Evolutionary conservation across 352 stramenopile genomes (phyloP), one percentile per base, ranked within the genome.

Genomic region (Pythium periplocum): DNA sequence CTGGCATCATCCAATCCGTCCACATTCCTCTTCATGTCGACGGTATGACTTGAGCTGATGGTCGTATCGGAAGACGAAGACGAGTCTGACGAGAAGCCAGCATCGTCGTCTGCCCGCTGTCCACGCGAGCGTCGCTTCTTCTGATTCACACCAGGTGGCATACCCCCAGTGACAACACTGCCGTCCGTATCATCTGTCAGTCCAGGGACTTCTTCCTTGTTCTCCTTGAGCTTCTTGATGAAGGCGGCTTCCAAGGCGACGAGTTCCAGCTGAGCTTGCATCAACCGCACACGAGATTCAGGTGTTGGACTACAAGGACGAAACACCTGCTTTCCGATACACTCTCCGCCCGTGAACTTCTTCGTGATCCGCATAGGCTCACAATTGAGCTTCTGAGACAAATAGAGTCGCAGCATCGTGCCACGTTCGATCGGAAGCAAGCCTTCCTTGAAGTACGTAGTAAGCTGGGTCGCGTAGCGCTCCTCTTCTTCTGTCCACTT

Each of bases 301-400:
- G 80, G 80, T 8, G 83, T 89, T 32, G 77, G 69, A 37, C 62
- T 84, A 61, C 78, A 86, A 17, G 83, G 83, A 6, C 83, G 80
- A 50, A 90, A 93, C 32, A 93, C 82, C 58, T 93, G 83, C 66
- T 97, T 97, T 41, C 88, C 88, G 48, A 96, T 97, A 54, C 81
- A 96, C 61, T 93, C 84, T 48, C 78, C 83, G 34, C 88, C 88
- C 4, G 87, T 94, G 62, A 96, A 97, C 69, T 96, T 96, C 66
- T 97, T 97, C 9, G 88, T 96, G 65, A 97, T 96, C 46, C 88
- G 80, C 88, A 97, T 97, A 2, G 88, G 86, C 55, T 95, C 85
- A 57, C 88, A 97, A 61, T 96, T 96, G 48, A 97, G 84, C 68
- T 95, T 95, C 63, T 93, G 82, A 32, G 85, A 90, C n/a, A 97